A percentile compares a stretch with the other conserved stretches of the same genome.
Conservation (phyloP, 768 basidiomycete genomes). For the Mycena crocata region DNA sequence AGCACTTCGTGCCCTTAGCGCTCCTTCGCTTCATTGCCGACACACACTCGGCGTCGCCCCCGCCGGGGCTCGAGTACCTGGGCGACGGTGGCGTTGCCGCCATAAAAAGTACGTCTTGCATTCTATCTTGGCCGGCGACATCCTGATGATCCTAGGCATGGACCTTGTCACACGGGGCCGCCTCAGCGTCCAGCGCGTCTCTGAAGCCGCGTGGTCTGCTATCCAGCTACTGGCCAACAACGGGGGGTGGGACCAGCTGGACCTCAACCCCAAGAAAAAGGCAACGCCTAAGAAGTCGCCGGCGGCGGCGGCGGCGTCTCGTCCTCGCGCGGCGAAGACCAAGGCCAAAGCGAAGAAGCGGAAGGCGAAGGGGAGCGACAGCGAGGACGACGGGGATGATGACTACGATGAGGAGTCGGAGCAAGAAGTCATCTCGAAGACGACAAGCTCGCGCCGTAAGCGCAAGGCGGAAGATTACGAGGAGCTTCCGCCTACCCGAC, state of each 20-base stretch:
- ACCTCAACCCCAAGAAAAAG: slow-evolving; percentile 50
- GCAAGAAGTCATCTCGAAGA: slow-evolving; percentile 32
- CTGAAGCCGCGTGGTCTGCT: slow-evolving; percentile 71
- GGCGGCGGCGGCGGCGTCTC: not conserved
- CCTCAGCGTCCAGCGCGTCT: slow-evolving; percentile 88
- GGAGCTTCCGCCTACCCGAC: slow-evolving; percentile 30
- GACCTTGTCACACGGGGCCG: slow-evolving; percentile 83
- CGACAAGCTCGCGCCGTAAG: slow-evolving; percentile 31
- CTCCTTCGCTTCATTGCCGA: slow-evolving; percentile 76
- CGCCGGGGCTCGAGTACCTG: slow-evolving; percentile 74
- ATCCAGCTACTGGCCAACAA: slow-evolving; percentile 69
- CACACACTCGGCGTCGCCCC: slow-evolving; percentile 48
- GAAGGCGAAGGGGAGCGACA: slow-evolving; percentile 21
- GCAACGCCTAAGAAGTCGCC: slow-evolving; percentile 33
- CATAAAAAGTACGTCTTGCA: slow-evolving; percentile 64
- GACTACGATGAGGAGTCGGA: slow-evolving; percentile 29
- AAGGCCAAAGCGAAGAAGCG: slow-evolving; percentile 32
- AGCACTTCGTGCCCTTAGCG: slow-evolving; percentile 82
- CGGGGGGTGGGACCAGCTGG: slow-evolving; percentile 82
- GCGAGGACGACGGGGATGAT: slow-evolving; percentile 35
- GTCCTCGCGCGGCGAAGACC: slow-evolving; percentile 19
- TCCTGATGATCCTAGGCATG: slow-evolving; percentile 65
- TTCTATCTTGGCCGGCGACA: not conserved
- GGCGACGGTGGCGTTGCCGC: slow-evolving; percentile 68
- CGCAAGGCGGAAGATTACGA: slow-evolving; percentile 35